Evolutionary conservation across 2,329 filamentous ascomycete genomes (phyloP), one percentile per base, ranked within the genome.

Genomic region (Tolypocladium paradoxum): DNA sequence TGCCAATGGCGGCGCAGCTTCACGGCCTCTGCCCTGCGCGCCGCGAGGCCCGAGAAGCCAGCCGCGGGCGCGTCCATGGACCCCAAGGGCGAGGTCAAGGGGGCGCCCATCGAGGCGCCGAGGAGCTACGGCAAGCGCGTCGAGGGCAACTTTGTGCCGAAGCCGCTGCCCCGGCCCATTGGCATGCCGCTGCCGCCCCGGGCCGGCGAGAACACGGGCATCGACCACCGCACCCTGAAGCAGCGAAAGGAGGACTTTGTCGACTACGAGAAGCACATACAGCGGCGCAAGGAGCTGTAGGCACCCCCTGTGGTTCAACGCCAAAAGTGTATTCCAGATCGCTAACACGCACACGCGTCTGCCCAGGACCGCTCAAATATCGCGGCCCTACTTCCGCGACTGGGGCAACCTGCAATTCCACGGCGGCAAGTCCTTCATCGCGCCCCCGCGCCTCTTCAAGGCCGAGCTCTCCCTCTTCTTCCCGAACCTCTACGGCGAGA

Each of bases 381-480:
- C 85, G 22, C 88, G 88, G 54, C 91, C 92, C 2, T 99, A 99
- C 71, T 99, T 96, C 74, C 87, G 90, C 68, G 92, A 99, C 76
- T 96, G 90, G 87, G 82, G 82, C 55, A 93, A 95, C 71, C 81
- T 96, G 69, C 77, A 78, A 51, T 79, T 85, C 59, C 85, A 93
- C 71, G 83, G 90, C 62, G 93, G 93, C 64, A 99, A 99, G 71
- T 90, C 90, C 27, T 99, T 96, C 72, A 75, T 92, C 50, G 84
- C 90, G 22, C 92, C 92, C 37, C 82, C 87, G 4, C 78, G 86
- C n/a, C 78, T 92, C 49, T 97, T 97, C 77, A 87, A 84, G 64
- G 79, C 79, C 58, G 88, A 95, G 38, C 79, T 84, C 50, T 87
- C 92, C 6, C 80, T 96, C 58, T 97, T 87, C 76, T 96, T 99